Percentiles rank a stretch among this genome's conserved stretches.
phyloP scores from a whole-genome alignment of 2,329 filamentous ascomycete genomes.

The Scedosporium aurantiacum region DNA sequence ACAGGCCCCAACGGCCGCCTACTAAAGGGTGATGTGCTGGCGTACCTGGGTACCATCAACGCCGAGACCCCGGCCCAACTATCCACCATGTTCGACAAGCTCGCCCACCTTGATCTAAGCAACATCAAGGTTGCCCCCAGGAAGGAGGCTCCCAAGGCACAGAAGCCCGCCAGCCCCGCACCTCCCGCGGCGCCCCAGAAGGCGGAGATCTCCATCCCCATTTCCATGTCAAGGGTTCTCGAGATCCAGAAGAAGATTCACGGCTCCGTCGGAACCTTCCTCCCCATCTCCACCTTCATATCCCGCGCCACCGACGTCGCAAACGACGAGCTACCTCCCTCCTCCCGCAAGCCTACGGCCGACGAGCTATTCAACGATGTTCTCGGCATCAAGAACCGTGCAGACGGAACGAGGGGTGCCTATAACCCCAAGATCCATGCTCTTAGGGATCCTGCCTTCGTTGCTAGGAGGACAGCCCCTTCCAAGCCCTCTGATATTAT shows the following conservation, averaged over 20 bases:
- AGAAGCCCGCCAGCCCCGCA: constrained; percentile 25
- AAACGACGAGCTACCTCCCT: constrained; percentile 72
- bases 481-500: constrained; percentile 55
- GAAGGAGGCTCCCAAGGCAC: constrained; percentile 28
- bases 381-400: constrained; percentile 46
- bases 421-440: constrained; percentile 63
- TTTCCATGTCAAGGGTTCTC: constrained; percentile 69
- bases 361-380: constrained; percentile 86
- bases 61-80: constrained; percentile 60
- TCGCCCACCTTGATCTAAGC: constrained; percentile 79
- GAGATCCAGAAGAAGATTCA: constrained; percentile 74
- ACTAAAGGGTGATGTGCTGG: constrained; percentile 90
- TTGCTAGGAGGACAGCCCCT: constrained; percentile 17
- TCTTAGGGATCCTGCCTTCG: constrained; percentile 35
- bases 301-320: constrained; percentile 74
- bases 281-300: constrained; percentile 82
- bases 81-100: constrained; percentile 60
- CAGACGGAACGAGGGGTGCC: constrained; percentile 44
- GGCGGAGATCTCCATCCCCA: constrained; percentile 56
- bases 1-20: constrained; percentile 81
- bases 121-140: constrained; percentile 75
- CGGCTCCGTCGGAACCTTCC: constrained; percentile 62
- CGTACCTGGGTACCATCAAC: constrained; percentile 71
- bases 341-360: constrained; percentile 49
- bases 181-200: constrained; percentile 30